Base-by-base conservation (phyloP, 306 rosid genomes). In the Macrotyloma uniflorum region DNA sequence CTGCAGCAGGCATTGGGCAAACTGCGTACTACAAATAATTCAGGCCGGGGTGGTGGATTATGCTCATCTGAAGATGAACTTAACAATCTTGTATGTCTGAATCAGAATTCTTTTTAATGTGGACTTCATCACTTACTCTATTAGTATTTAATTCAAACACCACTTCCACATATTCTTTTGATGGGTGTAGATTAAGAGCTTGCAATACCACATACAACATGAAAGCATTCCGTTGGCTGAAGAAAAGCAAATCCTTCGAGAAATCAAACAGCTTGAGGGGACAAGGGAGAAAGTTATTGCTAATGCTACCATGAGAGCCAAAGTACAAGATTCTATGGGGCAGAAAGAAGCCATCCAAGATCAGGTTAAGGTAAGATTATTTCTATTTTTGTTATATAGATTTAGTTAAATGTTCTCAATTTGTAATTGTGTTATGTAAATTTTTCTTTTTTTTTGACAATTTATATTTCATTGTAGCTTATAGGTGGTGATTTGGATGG, bases 41-140 rank as follows among this genome's bases (percentile, higher is more conserved):
- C 86, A 11, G 87, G 84, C 67, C 90, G 91, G 33, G 91, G 80
- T 15, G 67, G 13, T 78, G 91, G 90, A 82, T 67, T 93, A 45
- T 90, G 93, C 79, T 89, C 97, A 72, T 91, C 98, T 12, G 98
- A 91, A 89, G 90, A 82, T 70, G 98, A 93, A 86, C 97, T 93
- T 50, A 84, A 93, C 54, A 84, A 74, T 19, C 3, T 82, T 20
- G 98, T 93, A 87, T 62, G 88, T 84, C 24, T 23, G 42, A 38
- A 26, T 76, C 40, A 66, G 22, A 45, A 36, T 67, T 49, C 70
- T 82, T 2, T 57, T 35, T 66, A 67, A 30, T 74, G 57, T 26
- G 59, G 77, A 53, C 54, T 73, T 79, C 36, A 14, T 67, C 70
- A n/a, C 59, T 67, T 72, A 61, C 3, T 43, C 55, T 30, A 6